Conservation (phyloP, 2,329 filamentous ascomycete genomes). For the Rhynchosporium agropyri region DNA sequence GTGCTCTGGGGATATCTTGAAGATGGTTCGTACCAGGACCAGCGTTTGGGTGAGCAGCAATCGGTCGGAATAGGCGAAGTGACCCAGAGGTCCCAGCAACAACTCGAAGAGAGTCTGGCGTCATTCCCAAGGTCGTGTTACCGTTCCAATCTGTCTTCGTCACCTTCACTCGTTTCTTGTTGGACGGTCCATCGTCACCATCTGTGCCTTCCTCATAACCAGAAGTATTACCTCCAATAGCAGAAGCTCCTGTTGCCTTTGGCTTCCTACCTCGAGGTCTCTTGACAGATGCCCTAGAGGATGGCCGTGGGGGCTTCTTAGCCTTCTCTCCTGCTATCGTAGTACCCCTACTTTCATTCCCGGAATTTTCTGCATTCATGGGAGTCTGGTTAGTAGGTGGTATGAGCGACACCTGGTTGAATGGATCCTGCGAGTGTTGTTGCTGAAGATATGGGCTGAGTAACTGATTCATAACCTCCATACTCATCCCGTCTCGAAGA, state of each 20-base stretch:
- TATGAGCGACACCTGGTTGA: conserved; percentile 19
- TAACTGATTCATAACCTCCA: conserved; percentile 47
- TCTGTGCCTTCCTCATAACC: conserved; percentile 68
- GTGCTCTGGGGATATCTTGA: conserved; percentile 74
- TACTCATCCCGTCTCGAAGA: conserved; percentile 37
- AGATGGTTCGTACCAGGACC: conserved; percentile 52
- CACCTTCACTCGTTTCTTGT: conserved; percentile 78
- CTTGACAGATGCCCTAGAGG: conserved; percentile 39
- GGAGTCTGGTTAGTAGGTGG: not conserved
- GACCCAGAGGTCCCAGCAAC: conserved; percentile 89
- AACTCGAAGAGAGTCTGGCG: conserved; percentile 81
- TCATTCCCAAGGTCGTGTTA: conserved; percentile 70
- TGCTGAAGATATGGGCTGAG: conserved; percentile 39
- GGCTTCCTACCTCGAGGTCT: conserved; percentile 35
- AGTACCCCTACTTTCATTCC: conserved; percentile 25
- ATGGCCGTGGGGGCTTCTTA: conserved; percentile 37
- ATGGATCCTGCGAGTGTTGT: conserved; percentile 28
- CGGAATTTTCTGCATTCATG: conserved; percentile 24
- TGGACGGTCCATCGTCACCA: conserved; percentile 44
- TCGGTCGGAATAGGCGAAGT: conserved; percentile 79
- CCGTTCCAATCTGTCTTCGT: conserved; percentile 74
- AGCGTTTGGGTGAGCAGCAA: conserved; percentile 55
- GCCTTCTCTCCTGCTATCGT: conserved; percentile 22
- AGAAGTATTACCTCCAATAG: conserved; percentile 62
- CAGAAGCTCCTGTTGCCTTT: conserved; percentile 26